phyloP scores from a whole-genome alignment of 2,329 filamentous ascomycete species.

The Podosphaera aphanis region DNA sequence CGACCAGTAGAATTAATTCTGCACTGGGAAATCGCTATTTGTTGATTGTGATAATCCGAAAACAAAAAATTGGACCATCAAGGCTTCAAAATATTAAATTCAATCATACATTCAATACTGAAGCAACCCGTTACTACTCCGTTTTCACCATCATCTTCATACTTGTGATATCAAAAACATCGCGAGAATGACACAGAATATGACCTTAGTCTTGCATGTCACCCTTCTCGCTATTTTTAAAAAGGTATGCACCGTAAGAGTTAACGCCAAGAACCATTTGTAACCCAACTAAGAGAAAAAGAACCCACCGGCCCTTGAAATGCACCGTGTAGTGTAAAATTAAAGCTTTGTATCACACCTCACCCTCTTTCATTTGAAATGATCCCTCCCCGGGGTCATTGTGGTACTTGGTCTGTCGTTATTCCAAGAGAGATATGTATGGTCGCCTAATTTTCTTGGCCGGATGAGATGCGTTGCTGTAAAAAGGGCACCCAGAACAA shows the following conservation, averaged over 20 bases:
- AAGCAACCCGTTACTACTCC: too few relatives aligned
- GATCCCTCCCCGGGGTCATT: constrained; percentile 30
- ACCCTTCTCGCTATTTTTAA: too few relatives aligned
- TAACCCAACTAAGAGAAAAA: neutral
- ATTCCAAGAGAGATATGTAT: constrained; percentile 95
- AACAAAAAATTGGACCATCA: too few relatives aligned
- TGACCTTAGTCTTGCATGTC: too few relatives aligned
- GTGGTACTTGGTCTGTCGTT: constrained; percentile 37
- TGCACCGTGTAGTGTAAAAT: neutral
- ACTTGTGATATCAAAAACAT: too few relatives aligned
- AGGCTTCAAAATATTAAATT: too few relatives aligned
- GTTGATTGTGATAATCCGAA: too few relatives aligned
- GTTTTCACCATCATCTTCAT: too few relatives aligned
- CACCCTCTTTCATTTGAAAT: neutral
- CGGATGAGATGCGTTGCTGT: constrained; percentile 77
- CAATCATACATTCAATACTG: too few relatives aligned
- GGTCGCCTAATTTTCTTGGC: constrained; percentile 91
- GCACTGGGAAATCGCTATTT: too few relatives aligned
- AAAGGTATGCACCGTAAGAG: neutral
- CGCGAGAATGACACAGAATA: too few relatives aligned
- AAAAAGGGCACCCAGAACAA: constrained; percentile 70
- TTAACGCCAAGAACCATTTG: constrained; percentile 1
- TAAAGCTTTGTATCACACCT: neutral
- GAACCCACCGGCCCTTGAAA: neutral
- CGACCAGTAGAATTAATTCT: too few relatives aligned